A percentile compares a stretch with the other conserved stretches of the same genome.
phyloP scores from a whole-genome alignment of 1,284 basidiomycete genomes.

The Tylopilus sp. region DNA sequence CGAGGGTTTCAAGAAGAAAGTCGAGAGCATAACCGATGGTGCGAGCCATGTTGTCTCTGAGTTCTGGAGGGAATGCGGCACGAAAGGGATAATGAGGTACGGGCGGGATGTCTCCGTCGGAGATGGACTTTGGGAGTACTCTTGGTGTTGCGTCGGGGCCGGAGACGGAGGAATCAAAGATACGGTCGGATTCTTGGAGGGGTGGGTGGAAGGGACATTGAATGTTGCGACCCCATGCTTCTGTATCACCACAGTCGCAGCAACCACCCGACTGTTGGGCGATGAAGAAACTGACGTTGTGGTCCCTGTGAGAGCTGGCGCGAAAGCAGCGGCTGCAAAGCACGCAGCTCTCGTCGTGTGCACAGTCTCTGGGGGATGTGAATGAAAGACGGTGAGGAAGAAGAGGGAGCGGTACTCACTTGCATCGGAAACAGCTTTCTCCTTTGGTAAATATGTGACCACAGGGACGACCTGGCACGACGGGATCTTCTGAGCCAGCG shows the following conservation, averaged over 20 bases:
- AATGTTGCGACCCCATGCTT: slow-evolving; percentile 75
- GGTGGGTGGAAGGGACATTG: slow-evolving; percentile 71
- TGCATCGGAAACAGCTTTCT: slow-evolving; percentile 88
- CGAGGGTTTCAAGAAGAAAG: slow-evolving; percentile 83
- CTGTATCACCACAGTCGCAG: slow-evolving; percentile 89
- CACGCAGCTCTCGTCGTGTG: slow-evolving; percentile 84
- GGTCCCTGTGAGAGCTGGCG: slow-evolving; percentile 76
- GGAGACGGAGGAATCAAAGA: slow-evolving; percentile 10
- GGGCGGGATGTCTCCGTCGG: slow-evolving; percentile 52
- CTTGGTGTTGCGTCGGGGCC: slow-evolving; percentile 37
- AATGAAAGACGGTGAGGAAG: neutral
- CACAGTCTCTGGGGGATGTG: slow-evolving; percentile 69
- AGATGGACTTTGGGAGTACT: slow-evolving; percentile 33
- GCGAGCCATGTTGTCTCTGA: slow-evolving; percentile 69
- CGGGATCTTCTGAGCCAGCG: slow-evolving; percentile 55
- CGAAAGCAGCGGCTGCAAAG: slow-evolving; percentile 88
- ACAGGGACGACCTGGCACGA: slow-evolving; percentile 66
- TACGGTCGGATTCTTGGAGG: slow-evolving; percentile 10
- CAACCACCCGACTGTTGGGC: slow-evolving; percentile 88
- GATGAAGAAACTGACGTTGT: slow-evolving; percentile 90
- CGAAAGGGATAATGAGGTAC: slow-evolving; percentile 60
- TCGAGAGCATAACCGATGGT: slow-evolving; percentile 80
- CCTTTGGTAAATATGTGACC: slow-evolving; percentile 80
- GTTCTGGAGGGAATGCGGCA: slow-evolving; percentile 55
- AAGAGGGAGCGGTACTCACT: slow-evolving; percentile 52